These are phyloP conservation scores for Pythium inflatum DNA, from an alignment of 352 stramenopile species.

Conservation along the genomic window DNA sequence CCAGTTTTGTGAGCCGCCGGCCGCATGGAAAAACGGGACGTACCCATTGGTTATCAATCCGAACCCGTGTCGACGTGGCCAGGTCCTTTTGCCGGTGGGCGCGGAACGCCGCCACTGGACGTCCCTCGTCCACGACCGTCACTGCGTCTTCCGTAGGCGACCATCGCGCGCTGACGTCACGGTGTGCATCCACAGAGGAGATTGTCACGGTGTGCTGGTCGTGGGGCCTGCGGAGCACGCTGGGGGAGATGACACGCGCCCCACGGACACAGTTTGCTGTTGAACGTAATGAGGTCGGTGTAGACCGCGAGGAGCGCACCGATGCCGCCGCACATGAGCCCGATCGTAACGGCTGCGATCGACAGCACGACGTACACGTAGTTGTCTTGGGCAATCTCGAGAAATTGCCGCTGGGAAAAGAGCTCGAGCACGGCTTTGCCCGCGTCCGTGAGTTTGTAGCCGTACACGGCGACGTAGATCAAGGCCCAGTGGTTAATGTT, in stretches of 20 bases:
- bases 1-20: neutral
- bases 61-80: neutral
- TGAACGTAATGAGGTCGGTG: slow-evolving; percentile 53
- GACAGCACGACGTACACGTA: slow-evolving; percentile 90
- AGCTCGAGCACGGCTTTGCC: slow-evolving; percentile 92
- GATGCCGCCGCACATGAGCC: slow-evolving; percentile 64
- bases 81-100: no score
- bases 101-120: no score
- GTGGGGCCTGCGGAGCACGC: no score
- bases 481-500: slow-evolving; percentile 93
- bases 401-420: slow-evolving; percentile 92
- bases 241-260: no score
- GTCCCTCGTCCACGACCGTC: no score
- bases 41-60: neutral
- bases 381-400: slow-evolving; percentile 95
- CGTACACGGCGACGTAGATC: slow-evolving; percentile 93
- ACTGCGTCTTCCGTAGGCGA: no score
- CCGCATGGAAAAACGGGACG: neutral
- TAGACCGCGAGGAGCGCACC: slow-evolving; percentile 51
- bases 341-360: slow-evolving; percentile 87
- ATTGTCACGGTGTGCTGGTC: no score
- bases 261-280: no score
- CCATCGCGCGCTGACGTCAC: no score
- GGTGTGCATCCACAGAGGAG: no score
- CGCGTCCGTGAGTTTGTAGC: slow-evolving; percentile 92